These are phyloP conservation scores for Leccinellum rugosiceps DNA, from an alignment of 768 basidiomycete species.

Conservation along the genomic window DNA sequence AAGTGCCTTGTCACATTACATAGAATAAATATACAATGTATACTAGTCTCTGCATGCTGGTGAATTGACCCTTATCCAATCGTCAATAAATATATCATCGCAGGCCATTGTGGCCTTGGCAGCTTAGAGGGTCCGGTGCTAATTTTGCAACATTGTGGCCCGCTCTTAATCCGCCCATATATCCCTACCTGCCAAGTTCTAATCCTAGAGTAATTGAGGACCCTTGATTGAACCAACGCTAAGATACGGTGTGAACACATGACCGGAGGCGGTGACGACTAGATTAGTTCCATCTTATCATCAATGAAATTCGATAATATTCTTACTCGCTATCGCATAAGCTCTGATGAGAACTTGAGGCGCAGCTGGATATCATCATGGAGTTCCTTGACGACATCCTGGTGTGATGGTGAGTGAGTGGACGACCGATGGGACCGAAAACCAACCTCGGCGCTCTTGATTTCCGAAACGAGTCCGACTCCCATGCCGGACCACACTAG, in stretches of 20 bases:
- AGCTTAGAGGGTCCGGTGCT: slow-evolving; percentile 3
- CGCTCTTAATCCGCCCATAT: slow-evolving; percentile 5
- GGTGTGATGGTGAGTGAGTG: slow-evolving; percentile 8
- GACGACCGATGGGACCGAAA: background rate
- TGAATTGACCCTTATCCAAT: background rate
- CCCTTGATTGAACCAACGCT: slow-evolving; percentile 5
- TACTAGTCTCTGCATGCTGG: slow-evolving; percentile 13
- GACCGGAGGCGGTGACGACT: slow-evolving; percentile 3
- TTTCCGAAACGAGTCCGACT: slow-evolving; percentile 52
- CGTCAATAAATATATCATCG: background rate
- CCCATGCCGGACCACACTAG: slow-evolving; percentile 70
- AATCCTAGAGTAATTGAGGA: slow-evolving; percentile 2
- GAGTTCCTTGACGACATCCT: slow-evolving; percentile 57
- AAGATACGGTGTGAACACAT: slow-evolving; percentile 21
- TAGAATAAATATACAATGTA: slow-evolving; percentile 14
- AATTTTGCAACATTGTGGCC: slow-evolving; percentile 8
- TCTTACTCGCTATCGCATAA: slow-evolving; percentile 19
- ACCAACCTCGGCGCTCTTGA: slow-evolving; percentile 39
- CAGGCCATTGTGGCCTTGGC: slow-evolving; percentile 14
- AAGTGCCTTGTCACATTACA: slow-evolving; percentile 16
- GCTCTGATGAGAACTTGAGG: slow-evolving; percentile 30
- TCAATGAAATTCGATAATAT: slow-evolving; percentile 21
- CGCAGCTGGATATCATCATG: slow-evolving; percentile 42
- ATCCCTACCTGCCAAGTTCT: slow-evolving; percentile 1
- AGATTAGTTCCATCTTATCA: slow-evolving; percentile 10